Evolutionary conservation across 1,284 basidiomycete species (phyloP).

Genomic region (Puccinia triticina): DNA sequence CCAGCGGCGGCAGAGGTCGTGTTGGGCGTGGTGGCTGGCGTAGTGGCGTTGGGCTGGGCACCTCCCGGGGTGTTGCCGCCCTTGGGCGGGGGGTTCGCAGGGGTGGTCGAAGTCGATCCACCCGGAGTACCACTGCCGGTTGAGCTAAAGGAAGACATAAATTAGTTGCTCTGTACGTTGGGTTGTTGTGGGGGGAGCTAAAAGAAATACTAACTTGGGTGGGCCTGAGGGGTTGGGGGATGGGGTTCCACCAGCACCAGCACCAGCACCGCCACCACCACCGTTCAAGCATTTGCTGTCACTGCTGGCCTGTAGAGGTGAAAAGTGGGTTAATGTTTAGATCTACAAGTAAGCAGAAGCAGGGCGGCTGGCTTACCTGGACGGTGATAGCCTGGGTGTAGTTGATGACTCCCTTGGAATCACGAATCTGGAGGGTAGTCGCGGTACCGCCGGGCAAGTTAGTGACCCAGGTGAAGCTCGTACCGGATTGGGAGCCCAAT

Average conservation of each 20-base stretch:
- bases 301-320: background rate
- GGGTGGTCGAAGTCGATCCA: background rate
- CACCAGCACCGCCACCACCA: too few relatives aligned
- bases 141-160: background rate
- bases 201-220: background rate
- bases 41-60: background rate
- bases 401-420: conserved; percentile 55
- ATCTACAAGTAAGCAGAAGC: too few relatives aligned
- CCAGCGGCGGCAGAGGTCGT: background rate
- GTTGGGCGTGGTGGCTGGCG: background rate
- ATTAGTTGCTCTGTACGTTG: background rate
- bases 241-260: background rate
- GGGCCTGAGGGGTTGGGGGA: background rate
- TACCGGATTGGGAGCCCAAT: conserved; percentile 55
- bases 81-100: background rate
- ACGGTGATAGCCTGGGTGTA: conserved; percentile 40
- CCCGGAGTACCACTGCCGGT: background rate
- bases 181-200: too few relatives aligned
- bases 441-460: conserved; percentile 58
- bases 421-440: conserved; percentile 58
- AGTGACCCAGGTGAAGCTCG: conserved; percentile 58
- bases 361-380: conserved; percentile 17
- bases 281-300: background rate
- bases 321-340: background rate
- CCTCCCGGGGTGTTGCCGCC: background rate